A percentile compares a stretch with the other conserved stretches of the same genome.
These are phyloP conservation scores for Leccinum aurantiacum DNA, from an alignment of 768 basidiomycete species.

Conservation along the genomic window DNA sequence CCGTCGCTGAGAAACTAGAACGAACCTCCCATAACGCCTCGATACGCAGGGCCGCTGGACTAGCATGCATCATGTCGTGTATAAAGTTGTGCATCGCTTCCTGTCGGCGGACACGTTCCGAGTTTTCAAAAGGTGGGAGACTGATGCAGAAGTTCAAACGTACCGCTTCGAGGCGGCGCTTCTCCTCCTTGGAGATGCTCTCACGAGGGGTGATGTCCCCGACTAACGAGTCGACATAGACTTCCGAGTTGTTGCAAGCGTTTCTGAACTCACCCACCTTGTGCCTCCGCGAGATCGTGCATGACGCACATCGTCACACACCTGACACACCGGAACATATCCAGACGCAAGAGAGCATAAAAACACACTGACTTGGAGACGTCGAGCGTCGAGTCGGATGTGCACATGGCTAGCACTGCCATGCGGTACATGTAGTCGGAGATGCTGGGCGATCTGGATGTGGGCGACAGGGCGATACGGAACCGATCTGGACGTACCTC, in stretches of 20 bases:
- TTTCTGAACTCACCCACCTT: constrained; percentile 47
- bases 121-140: no score
- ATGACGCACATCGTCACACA: constrained; percentile 91
- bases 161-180: no score
- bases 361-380: constrained; percentile 57
- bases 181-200: no score
- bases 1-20: no score
- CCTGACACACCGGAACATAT: constrained; percentile 10
- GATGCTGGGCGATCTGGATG: constrained; percentile 50
- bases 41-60: no score
- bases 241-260: neutral
- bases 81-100: no score
- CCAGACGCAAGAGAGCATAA: neutral
- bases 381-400: constrained; percentile 70
- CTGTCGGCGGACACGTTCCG: no score
- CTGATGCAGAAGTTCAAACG: no score
- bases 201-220: no score
- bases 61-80: no score
- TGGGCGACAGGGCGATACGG: neutral
- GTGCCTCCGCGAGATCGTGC: constrained; percentile 95
- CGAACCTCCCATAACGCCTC: no score
- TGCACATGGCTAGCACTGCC: constrained; percentile 41
- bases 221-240: no score
- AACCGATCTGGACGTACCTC: constrained; percentile 47
- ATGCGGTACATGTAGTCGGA: constrained; percentile 61